Base-by-base conservation (phyloP, 83 land plant species). In the Picea abies region DNA sequence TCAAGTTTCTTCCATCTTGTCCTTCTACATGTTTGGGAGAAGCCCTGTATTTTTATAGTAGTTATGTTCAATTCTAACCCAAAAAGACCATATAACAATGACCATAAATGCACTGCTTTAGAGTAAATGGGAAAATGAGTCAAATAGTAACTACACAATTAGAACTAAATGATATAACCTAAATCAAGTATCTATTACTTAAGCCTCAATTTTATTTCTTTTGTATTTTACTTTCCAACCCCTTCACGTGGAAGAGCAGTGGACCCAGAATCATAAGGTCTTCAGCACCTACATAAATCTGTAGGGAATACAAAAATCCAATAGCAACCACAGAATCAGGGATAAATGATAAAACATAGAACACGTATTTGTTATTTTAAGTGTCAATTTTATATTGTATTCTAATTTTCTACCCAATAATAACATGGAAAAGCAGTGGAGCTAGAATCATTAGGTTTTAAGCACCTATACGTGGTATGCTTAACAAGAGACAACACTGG, bases 11-110 rank as follows among this genome's bases (percentile, higher is more conserved):
- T 76, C 90, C 91, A 87, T 88, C 92, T 25, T 90, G 86, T 35
- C 94, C 96, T 86, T 91, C 93, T 76, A 91, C 78, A 26, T 88
- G 70, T 80, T 93, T 90, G 22, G 94, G 96, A 29, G 93, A 89
- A 44, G 93, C 47, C 87, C 91, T 92, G 84, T 39, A 88, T 71
- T 81, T 44, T 22, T 61, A 8, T 23, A 58, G 22, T 7, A 81
- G 23, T 5, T 0, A 4, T 60, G 41, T 17, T 39, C 4, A 49
- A 19, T 78, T 56, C 25, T 60, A 72, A 29, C 17, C 66, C 25
- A 47, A 69, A 39, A 23, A 72, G 10, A 49, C 10, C 10, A 10
- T 49, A 49, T 49, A 49, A 8, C 11, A 49, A 49, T 49, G 56
- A 10, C 56, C 56, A 49, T 49, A 8, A 49, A 49, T 49, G 1